Conservation (phyloP, 2,329 filamentous ascomycete genomes). For the Rhytidhysteron rufulum region DNA sequence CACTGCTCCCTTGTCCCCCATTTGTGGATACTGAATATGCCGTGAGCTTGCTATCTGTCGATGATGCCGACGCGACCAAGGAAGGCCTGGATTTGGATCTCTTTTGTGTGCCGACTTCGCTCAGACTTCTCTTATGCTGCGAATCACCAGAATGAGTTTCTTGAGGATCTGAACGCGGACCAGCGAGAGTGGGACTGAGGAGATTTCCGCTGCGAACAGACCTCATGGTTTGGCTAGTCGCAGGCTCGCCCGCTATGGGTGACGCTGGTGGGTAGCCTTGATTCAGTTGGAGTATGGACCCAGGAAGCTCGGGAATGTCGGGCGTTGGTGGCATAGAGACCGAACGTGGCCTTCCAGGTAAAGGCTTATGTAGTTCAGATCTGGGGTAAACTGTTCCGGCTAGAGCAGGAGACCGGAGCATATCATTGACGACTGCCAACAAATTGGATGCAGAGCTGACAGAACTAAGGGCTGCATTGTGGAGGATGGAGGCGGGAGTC, state of each 20-base stretch:
- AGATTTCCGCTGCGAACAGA: conserved; percentile 21
- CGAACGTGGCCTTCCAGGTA: conserved; percentile 37
- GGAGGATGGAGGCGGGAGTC: conserved; percentile 22
- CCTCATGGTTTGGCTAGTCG: conserved; percentile 20
- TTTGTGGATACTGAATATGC: conserved; percentile 15
- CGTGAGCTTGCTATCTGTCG: conserved; percentile 21
- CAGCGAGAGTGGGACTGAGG: conserved; percentile 12
- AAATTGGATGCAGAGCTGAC: conserved; percentile 31
- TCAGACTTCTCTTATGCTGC: conserved; percentile 21
- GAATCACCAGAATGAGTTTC: conserved; percentile 9
- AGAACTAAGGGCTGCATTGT: conserved; percentile 22
- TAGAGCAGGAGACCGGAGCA: conserved; percentile 38
- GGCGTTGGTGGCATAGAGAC: conserved; percentile 38
- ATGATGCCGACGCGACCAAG: conserved; percentile 17
- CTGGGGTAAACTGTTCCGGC: conserved; percentile 25
- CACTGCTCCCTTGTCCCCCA: conserved; percentile 13
- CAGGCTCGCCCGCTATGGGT: conserved; percentile 14
- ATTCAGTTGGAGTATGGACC: conserved; percentile 24
- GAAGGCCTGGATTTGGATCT: conserved; percentile 16
- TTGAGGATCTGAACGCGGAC: conserved; percentile 14
- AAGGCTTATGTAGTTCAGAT: conserved; percentile 30
- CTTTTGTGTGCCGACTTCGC: conserved; percentile 17
- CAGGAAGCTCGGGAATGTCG: conserved; percentile 15
- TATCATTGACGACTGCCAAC: conserved; percentile 40
- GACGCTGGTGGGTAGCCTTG: conserved; percentile 26